These are phyloP conservation scores for Psidium friedrichsthalianum DNA, from an alignment of 345 rosid genomes.

Conservation along the genomic window DNA sequence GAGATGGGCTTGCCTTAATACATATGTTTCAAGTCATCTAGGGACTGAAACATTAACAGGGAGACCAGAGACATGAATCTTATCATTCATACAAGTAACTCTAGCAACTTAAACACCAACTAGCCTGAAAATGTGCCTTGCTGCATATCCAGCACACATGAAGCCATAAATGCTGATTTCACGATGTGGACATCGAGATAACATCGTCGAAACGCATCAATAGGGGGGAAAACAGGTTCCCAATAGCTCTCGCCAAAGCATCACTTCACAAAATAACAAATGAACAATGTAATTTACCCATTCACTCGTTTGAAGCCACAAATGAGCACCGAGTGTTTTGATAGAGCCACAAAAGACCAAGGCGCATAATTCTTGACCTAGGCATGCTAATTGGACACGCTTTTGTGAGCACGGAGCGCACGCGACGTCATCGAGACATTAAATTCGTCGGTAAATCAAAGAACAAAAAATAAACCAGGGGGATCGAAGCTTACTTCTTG, in stretches of 20 bases:
- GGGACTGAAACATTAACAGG: neutral
- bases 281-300: neutral
- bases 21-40: neutral
- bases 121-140: neutral
- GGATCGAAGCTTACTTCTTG: conserved; percentile 34
- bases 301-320: neutral
- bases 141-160: neutral
- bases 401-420: neutral
- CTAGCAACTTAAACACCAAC: neutral
- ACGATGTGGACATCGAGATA: neutral
- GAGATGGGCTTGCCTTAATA: neutral
- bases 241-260: neutral
- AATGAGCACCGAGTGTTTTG: neutral
- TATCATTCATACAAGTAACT: neutral
- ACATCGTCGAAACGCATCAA: neutral
- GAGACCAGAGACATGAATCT: neutral
- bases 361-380: neutral
- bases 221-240: neutral
- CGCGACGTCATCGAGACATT: neutral
- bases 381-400: neutral
- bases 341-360: neutral
- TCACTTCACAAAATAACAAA: neutral
- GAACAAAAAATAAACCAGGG: too few species aligned
- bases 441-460: neutral
- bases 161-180: neutral